Evolutionary conservation across 148 eudicot species (phyloP).

Genomic region (Chenopodium quinoa): DNA sequence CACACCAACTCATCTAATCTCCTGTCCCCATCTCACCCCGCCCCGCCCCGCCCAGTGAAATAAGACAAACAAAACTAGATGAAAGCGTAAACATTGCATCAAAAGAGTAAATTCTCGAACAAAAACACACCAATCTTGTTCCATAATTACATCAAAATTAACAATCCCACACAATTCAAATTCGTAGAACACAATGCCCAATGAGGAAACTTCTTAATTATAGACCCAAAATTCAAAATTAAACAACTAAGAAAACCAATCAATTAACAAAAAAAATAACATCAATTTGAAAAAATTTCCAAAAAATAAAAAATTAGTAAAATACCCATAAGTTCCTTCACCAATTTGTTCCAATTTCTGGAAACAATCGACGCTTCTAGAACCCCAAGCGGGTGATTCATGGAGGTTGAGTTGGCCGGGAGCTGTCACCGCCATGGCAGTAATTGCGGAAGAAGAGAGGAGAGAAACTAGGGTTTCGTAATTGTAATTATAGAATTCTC

Average conservation of each 20-base stretch:
- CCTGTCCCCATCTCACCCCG: not conserved
- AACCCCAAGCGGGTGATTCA: slow-evolving; percentile 71
- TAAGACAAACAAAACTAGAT: not conserved
- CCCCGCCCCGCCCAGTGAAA: not conserved
- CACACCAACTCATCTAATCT: not conserved
- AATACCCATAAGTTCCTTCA: slow-evolving; percentile 82
- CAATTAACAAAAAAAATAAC: not conserved
- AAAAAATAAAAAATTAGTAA: not conserved
- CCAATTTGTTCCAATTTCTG: slow-evolving; percentile 79
- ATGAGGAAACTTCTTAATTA: not conserved
- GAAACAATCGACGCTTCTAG: slow-evolving; percentile 77
- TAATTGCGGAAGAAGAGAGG: not conserved
- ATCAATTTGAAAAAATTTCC: not conserved
- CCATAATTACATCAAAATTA: not conserved
- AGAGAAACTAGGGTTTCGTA: slow-evolving; percentile 16
- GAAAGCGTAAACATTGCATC: not conserved
- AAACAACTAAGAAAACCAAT: not conserved
- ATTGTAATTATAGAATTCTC: not conserved
- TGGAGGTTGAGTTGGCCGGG: slow-evolving; percentile 63
- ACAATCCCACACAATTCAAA: not conserved
- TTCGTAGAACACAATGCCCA: not conserved
- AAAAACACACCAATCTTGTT: not conserved
- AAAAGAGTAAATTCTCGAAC: not conserved
- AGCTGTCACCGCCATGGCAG: slow-evolving; percentile 57
- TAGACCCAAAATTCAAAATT: not conserved